Evolutionary conservation across 352 stramenopile genomes (phyloP).

Genomic region (Phytophthora pinifolia): DNA sequence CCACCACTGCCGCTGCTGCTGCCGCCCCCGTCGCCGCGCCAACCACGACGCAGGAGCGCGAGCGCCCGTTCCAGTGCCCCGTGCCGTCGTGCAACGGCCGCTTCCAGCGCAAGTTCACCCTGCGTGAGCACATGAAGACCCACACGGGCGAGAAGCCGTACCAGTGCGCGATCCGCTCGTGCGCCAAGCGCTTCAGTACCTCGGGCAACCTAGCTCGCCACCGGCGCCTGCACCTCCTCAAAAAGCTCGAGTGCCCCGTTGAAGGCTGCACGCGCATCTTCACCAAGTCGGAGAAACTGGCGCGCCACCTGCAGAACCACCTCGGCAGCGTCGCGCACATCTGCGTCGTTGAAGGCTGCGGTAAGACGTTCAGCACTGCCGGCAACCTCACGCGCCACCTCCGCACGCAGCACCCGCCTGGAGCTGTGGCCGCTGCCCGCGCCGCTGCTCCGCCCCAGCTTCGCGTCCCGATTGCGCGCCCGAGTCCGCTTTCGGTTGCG

Average conservation of each 20-base stretch:
- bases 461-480: conserved; percentile 14
- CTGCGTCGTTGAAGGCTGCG: conserved; percentile 54
- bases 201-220: conserved; percentile 62
- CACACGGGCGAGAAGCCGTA: conserved; percentile 80
- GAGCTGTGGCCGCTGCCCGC: conserved; percentile 33
- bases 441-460: conserved; percentile 20
- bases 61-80: conserved; percentile 42
- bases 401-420: conserved; percentile 57
- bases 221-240: conserved; percentile 48
- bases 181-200: conserved; percentile 65
- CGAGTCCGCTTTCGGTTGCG: conserved; percentile 21
- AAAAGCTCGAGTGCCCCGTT: conserved; percentile 52
- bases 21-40: conserved; percentile 1
- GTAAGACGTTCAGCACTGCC: conserved; percentile 67
- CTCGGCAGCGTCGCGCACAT: conserved; percentile 54
- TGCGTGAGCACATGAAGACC: conserved; percentile 80
- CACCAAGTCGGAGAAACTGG: conserved; percentile 54
- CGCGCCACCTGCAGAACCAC: conserved; percentile 53
- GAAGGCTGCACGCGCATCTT: conserved; percentile 52
- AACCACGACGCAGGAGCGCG: conserved; percentile 22
- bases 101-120: conserved; percentile 76
- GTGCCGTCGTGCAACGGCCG: conserved; percentile 41
- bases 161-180: conserved; percentile 51
- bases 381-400: conserved; percentile 73
- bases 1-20: neutral